These are phyloP conservation scores for Selaginella moellendorffii DNA, from an alignment of 75 land plant genomes.

Conservation along the genomic window DNA sequence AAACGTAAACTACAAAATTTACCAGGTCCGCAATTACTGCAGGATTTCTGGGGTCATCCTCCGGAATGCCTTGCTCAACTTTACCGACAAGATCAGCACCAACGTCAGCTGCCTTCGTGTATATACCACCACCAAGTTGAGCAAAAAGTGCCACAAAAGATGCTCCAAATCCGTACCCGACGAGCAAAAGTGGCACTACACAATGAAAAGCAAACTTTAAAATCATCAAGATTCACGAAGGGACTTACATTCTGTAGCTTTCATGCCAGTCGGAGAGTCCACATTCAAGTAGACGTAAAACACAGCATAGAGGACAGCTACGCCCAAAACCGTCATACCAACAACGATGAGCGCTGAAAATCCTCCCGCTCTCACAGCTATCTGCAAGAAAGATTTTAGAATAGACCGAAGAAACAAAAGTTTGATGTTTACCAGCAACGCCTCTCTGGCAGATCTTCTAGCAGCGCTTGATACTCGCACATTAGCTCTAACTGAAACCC, in stretches of 20 bases:
- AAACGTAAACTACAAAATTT: constrained; percentile 2
- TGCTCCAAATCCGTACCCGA: constrained; percentile 2
- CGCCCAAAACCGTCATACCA: constrained; percentile 29
- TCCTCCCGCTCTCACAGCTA: constrained; percentile 1
- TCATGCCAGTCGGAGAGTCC: constrained; percentile 59
- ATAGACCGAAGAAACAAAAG: neutral
- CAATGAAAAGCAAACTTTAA: no score
- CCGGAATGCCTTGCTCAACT: constrained; percentile 98
- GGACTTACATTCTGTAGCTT: constrained; percentile 83
- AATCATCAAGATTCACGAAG: no score
- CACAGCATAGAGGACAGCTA: constrained; percentile 72
- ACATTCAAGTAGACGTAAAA: constrained; percentile 78
- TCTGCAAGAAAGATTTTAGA: neutral
- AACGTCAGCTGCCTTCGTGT: constrained; percentile 7
- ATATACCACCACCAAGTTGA: constrained; percentile 4
- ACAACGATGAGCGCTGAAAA: constrained; percentile 1
- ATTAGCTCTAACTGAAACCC: constrained; percentile 4
- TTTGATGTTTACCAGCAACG: constrained; percentile 49
- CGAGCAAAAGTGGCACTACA: constrained; percentile 1
- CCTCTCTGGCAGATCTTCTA: constrained; percentile 10
- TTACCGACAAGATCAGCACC: constrained; percentile 37
- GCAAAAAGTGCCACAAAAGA: constrained; percentile 6
- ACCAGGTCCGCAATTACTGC: constrained; percentile 99
- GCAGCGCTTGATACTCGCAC: constrained; percentile 3
- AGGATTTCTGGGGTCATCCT: constrained; percentile 98